Evolutionary conservation across 2,329 filamentous ascomycete species (phyloP).

Genomic region (Remersonia thermophila): DNA sequence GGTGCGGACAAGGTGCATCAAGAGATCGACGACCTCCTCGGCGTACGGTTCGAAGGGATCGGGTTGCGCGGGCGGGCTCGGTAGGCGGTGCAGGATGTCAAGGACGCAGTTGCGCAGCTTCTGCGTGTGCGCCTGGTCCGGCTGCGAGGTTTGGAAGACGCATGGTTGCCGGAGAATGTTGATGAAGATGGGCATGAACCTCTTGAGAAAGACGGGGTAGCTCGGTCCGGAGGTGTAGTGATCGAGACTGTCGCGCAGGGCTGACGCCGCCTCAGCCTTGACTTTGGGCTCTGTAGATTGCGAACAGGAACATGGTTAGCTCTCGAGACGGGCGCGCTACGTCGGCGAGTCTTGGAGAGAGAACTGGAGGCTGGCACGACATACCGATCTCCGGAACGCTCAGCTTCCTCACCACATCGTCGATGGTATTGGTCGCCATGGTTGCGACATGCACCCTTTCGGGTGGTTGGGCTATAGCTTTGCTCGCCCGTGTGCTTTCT

Average conservation of each 20-base stretch:
- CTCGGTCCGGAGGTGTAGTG: conserved; percentile 66
- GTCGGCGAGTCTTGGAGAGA: neutral
- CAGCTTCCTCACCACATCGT: conserved; percentile 51
- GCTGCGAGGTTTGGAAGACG: conserved; percentile 80
- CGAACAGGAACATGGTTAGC: conserved; percentile 8
- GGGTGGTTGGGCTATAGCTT: conserved; percentile 16
- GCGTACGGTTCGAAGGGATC: conserved; percentile 84
- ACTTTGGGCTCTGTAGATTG: conserved; percentile 56
- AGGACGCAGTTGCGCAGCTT: conserved; percentile 88
- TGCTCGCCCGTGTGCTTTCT: conserved; percentile 13
- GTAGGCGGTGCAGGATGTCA: conserved; percentile 83
- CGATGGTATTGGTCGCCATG: conserved; percentile 50
- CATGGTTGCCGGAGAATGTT: conserved; percentile 73
- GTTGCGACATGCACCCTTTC: conserved; percentile 35
- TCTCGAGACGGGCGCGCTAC: neutral
- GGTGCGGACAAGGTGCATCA: conserved; percentile 75
- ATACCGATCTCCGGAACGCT: conserved; percentile 43
- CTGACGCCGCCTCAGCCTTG: conserved; percentile 70
- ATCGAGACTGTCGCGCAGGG: conserved; percentile 85
- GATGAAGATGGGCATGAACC: conserved; percentile 82
- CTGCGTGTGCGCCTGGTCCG: conserved; percentile 59
- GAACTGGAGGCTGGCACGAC: neutral
- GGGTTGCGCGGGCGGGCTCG: conserved; percentile 54
- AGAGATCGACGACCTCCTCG: conserved; percentile 73
- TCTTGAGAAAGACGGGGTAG: conserved; percentile 72